Conservation (phyloP, 1,284 basidiomycete genomes). For the Ceratorhiza oryzae-sativae region DNA sequence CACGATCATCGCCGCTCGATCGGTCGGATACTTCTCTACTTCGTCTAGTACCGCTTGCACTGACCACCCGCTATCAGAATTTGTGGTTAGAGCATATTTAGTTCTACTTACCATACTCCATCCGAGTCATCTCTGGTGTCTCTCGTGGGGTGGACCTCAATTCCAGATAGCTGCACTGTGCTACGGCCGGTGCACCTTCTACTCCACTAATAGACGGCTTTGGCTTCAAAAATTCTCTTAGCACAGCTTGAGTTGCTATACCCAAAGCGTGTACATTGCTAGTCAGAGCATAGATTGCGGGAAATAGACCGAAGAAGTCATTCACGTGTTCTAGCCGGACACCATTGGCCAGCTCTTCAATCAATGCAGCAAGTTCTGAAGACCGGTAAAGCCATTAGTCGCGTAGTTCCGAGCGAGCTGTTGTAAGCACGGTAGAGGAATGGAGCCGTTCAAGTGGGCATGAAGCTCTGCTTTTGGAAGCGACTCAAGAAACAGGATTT, state of each 20-base stretch:
- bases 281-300: conserved; percentile 77
- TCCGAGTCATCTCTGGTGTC: conserved; percentile 49
- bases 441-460: conserved; percentile 82
- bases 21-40: conserved; percentile 61
- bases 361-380: conserved; percentile 45
- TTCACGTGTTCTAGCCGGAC: conserved; percentile 61
- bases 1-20: conserved; percentile 68
- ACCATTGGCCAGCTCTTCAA: conserved; percentile 60
- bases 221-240: conserved; percentile 63
- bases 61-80: conserved; percentile 66
- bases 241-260: conserved; percentile 65
- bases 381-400: conserved; percentile 24
- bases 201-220: conserved; percentile 9
- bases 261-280: conserved; percentile 62
- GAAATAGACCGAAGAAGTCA: conserved; percentile 78
- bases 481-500: conserved; percentile 63
- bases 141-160: conserved; percentile 73
- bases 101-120: conserved; percentile 24
- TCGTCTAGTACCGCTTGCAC: conserved; percentile 70
- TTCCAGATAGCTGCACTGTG: conserved; percentile 74
- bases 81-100: not conserved
- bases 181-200: conserved; percentile 48
- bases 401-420: conserved; percentile 64
- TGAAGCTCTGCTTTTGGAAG: conserved; percentile 83
- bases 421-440: conserved; percentile 70